A percentile compares a stretch with the other conserved stretches of the same genome.
Conservation (phyloP, 305 asterid genomes). For the Fraxinus sp. region DNA sequence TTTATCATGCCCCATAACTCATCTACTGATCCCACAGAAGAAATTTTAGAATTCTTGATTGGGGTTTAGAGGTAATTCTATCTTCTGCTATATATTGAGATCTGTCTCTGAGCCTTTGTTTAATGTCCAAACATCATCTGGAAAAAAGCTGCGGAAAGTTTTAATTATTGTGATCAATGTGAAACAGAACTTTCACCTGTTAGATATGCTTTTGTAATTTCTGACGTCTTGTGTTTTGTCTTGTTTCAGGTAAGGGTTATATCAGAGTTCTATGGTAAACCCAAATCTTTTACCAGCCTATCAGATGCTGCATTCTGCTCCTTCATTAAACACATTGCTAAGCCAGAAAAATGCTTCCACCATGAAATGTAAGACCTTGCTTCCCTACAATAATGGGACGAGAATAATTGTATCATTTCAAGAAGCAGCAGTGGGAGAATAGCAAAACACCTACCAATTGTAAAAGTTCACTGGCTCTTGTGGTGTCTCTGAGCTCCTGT, state of each 20-base stretch:
- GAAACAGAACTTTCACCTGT: background rate
- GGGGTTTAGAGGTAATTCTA: background rate
- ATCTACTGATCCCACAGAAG: background rate
- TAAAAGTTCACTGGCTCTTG: background rate
- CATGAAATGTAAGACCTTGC: background rate
- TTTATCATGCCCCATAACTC: background rate
- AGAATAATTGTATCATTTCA: background rate
- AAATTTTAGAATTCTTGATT: background rate
- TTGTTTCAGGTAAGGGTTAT: background rate
- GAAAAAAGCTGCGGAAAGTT: background rate
- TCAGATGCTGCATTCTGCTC: slow-evolving; percentile 37
- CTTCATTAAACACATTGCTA: slow-evolving; percentile 39
- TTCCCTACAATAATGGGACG: background rate
- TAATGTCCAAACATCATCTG: background rate
- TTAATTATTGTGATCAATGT: background rate
- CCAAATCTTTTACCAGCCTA: slow-evolving; percentile 46
- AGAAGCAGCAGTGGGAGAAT: background rate
- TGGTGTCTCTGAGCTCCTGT: background rate
- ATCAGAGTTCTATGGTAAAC: slow-evolving; percentile 27
- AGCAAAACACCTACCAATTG: background rate
- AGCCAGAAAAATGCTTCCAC: slow-evolving; percentile 40
- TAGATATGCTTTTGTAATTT: background rate
- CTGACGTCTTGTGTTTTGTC: background rate
- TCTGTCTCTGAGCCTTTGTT: background rate
- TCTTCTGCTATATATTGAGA: background rate